These are phyloP conservation scores for Cladorrhinum samala DNA, from an alignment of 495 filamentous ascomycete species.

Conservation along the genomic window DNA sequence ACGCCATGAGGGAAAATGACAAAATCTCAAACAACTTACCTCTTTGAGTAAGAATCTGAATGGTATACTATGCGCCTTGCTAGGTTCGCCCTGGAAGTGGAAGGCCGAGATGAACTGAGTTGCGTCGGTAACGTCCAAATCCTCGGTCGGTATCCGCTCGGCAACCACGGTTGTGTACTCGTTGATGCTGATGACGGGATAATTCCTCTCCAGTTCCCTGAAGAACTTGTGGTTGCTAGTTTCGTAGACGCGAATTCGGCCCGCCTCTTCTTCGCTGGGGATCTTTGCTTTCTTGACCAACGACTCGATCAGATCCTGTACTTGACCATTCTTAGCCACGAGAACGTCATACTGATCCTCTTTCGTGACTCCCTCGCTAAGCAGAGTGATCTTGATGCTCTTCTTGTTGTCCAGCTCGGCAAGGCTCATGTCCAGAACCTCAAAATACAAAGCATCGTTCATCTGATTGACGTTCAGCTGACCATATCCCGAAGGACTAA, in stretches of 20 bases:
- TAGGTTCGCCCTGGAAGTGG: constrained; percentile 86
- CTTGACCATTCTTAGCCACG: constrained; percentile 71
- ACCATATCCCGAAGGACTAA: constrained; percentile 53
- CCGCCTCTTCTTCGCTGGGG: constrained; percentile 59
- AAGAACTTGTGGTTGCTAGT: constrained; percentile 70
- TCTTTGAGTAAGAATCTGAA: constrained; percentile 86
- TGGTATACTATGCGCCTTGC: constrained; percentile 68
- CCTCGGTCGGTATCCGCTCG: constrained; percentile 75
- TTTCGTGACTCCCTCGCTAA: constrained; percentile 86
- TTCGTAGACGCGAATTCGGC: constrained; percentile 69
- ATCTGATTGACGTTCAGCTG: constrained; percentile 58
- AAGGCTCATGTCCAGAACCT: constrained; percentile 87
- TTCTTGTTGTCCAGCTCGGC: constrained; percentile 91
- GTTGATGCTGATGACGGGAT: constrained; percentile 63
- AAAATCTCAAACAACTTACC: no score
- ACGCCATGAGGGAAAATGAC: background rate
- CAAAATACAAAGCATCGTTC: constrained; percentile 75
- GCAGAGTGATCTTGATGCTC: constrained; percentile 68
- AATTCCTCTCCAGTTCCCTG: constrained; percentile 60
- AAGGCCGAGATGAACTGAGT: constrained; percentile 68
- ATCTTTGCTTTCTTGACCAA: constrained; percentile 76
- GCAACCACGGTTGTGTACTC: constrained; percentile 83
- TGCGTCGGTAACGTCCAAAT: constrained; percentile 49
- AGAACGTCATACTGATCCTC: constrained; percentile 78
- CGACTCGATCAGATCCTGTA: constrained; percentile 66